Percentiles rank a stretch among this genome's conserved stretches.
phyloP scores from a whole-genome alignment of 176 grass and related monocot genomes.

The Rhynchospora breviuscula region DNA sequence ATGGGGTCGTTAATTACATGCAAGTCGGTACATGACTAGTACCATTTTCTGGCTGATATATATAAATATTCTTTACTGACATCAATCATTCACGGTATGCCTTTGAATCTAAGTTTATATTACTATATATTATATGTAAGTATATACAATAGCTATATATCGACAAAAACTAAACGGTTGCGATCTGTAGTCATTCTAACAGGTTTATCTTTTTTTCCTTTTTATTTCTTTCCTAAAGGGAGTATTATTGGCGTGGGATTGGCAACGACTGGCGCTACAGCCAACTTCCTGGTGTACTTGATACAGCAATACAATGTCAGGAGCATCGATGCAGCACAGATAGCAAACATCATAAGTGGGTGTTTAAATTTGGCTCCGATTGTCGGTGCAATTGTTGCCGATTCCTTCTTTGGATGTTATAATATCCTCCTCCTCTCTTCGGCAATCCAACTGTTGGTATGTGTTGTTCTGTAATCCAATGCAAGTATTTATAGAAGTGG shows the following conservation, averaged over 20 bases:
- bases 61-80: too few species aligned
- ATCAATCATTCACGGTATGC: too few species aligned
- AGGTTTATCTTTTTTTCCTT: too few species aligned
- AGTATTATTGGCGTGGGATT: conserved; percentile 35
- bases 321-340: conserved; percentile 63
- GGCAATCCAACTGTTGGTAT: conserved; percentile 35
- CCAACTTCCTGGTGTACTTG: conserved; percentile 60
- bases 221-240: conserved; percentile 14
- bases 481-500: background rate
- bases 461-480: background rate
- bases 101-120: too few species aligned
- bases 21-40: too few species aligned
- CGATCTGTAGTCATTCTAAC: too few species aligned
- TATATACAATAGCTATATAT: too few species aligned
- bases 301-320: conserved; percentile 62
- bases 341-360: conserved; percentile 48
- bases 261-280: conserved; percentile 8
- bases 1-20: too few species aligned
- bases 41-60: too few species aligned
- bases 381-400: conserved; percentile 53
- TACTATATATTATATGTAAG: too few species aligned
- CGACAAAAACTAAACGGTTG: too few species aligned
- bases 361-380: conserved; percentile 51
- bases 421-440: conserved; percentile 43
- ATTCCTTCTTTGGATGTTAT: conserved; percentile 68